phyloP scores from a whole-genome alignment of 345 rosid species.

The Lumnitzera racemosa region DNA sequence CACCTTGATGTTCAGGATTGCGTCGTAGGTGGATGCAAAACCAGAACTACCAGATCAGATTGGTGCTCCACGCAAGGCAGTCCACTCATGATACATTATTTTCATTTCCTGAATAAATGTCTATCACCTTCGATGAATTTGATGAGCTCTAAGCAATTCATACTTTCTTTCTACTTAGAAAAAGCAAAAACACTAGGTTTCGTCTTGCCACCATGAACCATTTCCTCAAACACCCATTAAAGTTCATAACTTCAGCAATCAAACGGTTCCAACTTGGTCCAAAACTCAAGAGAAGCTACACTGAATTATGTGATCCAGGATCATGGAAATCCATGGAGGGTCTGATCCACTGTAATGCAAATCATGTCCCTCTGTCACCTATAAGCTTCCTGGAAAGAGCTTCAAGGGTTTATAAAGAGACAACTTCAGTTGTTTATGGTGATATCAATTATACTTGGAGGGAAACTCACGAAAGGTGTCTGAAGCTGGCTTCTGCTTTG shows the following conservation, averaged over 20 bases:
- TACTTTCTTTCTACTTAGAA: too few relatives aligned
- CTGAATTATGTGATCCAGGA: constrained; percentile 2
- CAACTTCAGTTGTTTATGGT: constrained; percentile 51
- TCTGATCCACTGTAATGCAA: constrained; percentile 47
- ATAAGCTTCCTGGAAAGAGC: constrained; percentile 68
- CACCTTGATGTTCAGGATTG: too few relatives aligned
- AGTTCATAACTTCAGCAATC: constrained; percentile 4
- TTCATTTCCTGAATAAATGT: too few relatives aligned
- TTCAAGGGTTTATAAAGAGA: constrained; percentile 55
- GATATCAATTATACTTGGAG: constrained; percentile 43
- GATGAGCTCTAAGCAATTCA: too few relatives aligned
- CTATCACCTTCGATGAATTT: too few relatives aligned
- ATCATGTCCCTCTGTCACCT: constrained; percentile 57
- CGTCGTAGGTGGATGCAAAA: too few relatives aligned
- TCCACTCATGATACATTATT: too few relatives aligned
- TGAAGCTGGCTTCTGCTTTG: constrained; percentile 67
- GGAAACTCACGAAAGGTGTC: constrained; percentile 56
- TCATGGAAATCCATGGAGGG: constrained; percentile 55
- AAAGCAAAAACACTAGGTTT: too few relatives aligned
- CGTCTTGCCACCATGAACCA: constrained; percentile 10
- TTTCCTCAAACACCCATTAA: constrained; percentile 12
- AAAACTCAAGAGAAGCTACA: neutral
- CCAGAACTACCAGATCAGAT: too few relatives aligned
- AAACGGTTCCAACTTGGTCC: neutral
- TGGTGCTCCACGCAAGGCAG: too few relatives aligned